These are phyloP conservation scores for Articulospora tetracladia DNA, from an alignment of 495 filamentous ascomycete genomes.

Conservation along the genomic window DNA sequence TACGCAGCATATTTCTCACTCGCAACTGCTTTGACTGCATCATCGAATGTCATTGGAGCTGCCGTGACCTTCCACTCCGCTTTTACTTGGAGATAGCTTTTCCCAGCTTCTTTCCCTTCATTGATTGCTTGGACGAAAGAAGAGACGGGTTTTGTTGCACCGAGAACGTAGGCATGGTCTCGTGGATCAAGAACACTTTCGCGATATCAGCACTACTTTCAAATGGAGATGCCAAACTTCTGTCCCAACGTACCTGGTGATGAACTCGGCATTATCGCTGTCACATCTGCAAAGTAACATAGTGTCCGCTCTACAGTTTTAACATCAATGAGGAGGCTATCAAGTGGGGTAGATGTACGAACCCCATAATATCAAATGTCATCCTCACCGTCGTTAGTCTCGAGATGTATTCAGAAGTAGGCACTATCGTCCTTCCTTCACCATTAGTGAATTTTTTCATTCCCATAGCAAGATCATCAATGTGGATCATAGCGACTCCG, in stretches of 20 bases:
- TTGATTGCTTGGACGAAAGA: neutral
- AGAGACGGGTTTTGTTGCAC: neutral
- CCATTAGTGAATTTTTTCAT: neutral
- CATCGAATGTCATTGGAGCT: neutral
- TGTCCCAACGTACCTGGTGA: neutral
- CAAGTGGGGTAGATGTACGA: too few species aligned
- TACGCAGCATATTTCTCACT: neutral
- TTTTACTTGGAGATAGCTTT: neutral
- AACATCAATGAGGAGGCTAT: too few species aligned
- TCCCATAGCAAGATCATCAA: neutral
- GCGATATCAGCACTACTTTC: neutral
- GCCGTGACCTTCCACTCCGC: neutral
- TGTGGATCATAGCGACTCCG: neutral
- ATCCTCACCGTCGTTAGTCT: neutral
- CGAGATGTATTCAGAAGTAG: neutral
- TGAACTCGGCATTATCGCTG: neutral
- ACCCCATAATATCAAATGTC: neutral
- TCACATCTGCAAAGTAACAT: neutral
- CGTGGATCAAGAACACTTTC: neutral
- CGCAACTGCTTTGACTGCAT: neutral
- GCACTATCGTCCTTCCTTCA: neutral
- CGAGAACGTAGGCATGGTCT: neutral
- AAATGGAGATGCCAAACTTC: neutral
- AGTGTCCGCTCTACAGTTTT: neutral
- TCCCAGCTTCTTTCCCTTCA: neutral